Evolutionary conservation across 495 filamentous ascomycete species (phyloP).

Genomic region (Parachaetomium inaequale): DNA sequence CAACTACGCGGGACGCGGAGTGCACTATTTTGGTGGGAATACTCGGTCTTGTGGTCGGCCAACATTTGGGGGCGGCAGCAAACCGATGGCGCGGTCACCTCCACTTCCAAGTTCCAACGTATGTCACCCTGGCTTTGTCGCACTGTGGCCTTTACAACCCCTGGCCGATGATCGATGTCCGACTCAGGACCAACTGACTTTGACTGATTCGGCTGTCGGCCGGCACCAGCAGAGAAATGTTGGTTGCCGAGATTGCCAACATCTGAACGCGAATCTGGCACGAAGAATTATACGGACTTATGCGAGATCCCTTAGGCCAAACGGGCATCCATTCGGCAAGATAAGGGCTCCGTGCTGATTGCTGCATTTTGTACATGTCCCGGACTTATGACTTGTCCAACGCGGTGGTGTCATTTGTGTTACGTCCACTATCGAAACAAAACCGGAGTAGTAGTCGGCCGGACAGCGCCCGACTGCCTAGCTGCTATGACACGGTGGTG

Average conservation of each 20-base stretch:
- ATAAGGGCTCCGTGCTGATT: background rate
- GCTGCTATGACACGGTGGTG: background rate
- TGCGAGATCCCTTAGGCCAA: too few species aligned
- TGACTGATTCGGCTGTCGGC: too few species aligned
- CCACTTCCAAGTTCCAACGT: background rate
- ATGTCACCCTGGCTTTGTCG: background rate
- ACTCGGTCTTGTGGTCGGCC: background rate
- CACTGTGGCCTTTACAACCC: background rate
- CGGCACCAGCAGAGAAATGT: too few species aligned
- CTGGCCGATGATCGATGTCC: background rate
- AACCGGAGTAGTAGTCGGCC: background rate
- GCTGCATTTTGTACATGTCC: too few species aligned
- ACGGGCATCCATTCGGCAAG: background rate
- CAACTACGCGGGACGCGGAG: too few species aligned
- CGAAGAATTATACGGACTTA: too few species aligned
- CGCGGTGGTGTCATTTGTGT: background rate
- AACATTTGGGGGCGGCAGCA: background rate
- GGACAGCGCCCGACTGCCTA: background rate
- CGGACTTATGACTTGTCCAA: background rate
- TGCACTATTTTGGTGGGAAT: too few species aligned
- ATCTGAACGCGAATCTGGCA: too few species aligned
- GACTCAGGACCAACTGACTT: background rate
- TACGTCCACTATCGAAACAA: background rate
- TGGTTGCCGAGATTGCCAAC: too few species aligned
- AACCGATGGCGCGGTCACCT: background rate